Evolutionary conservation across 179 eudicot species (phyloP).

Genomic region (Sideroxylon spinosum): DNA sequence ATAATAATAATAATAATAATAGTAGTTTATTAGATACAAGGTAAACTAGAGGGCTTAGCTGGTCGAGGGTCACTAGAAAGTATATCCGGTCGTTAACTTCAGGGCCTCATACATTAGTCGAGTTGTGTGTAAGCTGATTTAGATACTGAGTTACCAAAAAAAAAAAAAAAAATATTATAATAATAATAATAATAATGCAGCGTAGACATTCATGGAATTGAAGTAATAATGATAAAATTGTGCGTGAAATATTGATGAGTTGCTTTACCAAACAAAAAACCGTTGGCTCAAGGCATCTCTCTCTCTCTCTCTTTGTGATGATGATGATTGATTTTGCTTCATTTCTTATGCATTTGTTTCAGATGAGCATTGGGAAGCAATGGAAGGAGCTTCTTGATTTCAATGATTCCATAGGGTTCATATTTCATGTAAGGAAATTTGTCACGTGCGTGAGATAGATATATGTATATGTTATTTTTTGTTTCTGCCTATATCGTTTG

Average conservation of each 20-base stretch:
- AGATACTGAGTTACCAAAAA: no score
- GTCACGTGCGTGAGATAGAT: background rate
- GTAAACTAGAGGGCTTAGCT: no score
- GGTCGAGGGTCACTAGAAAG: no score
- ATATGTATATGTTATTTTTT: background rate
- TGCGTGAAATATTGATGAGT: background rate
- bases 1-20: no score
- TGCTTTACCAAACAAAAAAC: background rate
- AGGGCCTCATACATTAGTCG: no score
- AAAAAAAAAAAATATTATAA: no score
- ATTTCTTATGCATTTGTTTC: slow-evolving; percentile 5
- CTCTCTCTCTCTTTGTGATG: background rate
- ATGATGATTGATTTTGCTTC: background rate
- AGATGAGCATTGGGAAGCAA: slow-evolving; percentile 84
- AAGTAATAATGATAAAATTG: background rate
- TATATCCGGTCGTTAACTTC: no score
- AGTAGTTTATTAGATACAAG: background rate
- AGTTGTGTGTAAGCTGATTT: no score
- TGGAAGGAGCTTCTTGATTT: slow-evolving; percentile 83
- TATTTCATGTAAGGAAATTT: slow-evolving; percentile 59
- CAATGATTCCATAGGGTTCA: slow-evolving; percentile 62
- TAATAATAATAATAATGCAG: background rate
- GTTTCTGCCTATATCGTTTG: background rate
- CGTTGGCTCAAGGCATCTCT: background rate
- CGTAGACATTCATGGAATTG: background rate